Evolutionary conservation across 1,284 basidiomycete species (phyloP).

Genomic region (Moesziomyces antarcticus): DNA sequence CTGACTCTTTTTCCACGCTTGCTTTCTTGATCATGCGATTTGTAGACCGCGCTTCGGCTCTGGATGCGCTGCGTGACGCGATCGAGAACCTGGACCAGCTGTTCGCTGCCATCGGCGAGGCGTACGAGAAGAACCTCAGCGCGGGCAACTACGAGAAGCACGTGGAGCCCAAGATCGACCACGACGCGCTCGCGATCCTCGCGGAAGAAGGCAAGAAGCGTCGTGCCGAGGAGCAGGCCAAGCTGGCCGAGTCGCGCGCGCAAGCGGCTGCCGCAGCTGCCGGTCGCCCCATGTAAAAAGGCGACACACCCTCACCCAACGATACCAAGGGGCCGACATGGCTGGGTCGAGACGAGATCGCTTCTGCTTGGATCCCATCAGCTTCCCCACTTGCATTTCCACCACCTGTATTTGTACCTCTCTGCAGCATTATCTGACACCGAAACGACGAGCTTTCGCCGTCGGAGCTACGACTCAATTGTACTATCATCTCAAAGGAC

Average conservation of each 20-base stretch:
- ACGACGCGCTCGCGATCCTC: slow-evolving; percentile 37
- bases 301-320: background rate
- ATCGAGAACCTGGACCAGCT: slow-evolving; percentile 60
- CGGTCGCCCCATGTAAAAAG: slow-evolving; percentile 38
- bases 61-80: slow-evolving; percentile 60
- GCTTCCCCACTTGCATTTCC: slow-evolving; percentile 8
- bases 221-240: slow-evolving; percentile 38
- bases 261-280: slow-evolving; percentile 37
- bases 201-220: slow-evolving; percentile 44
- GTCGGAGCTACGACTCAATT: slow-evolving; percentile 9
- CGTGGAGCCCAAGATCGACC: slow-evolving; percentile 49
- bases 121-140: slow-evolving; percentile 54
- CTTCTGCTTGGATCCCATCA: background rate
- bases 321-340: background rate
- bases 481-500: slow-evolving; percentile 21
- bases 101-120: slow-evolving; percentile 56
- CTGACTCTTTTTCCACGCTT: background rate
- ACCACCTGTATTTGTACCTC: slow-evolving; percentile 40
- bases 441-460: slow-evolving; percentile 5
- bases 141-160: slow-evolving; percentile 55
- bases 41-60: slow-evolving; percentile 46
- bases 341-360: too few species aligned
- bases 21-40: background rate
- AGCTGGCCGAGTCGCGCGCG: slow-evolving; percentile 34
- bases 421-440: slow-evolving; percentile 13